These are phyloP conservation scores for Suhomyces kilbournensis DNA, from an alignment of 805 yeast genomes.

Conservation along the genomic window DNA sequence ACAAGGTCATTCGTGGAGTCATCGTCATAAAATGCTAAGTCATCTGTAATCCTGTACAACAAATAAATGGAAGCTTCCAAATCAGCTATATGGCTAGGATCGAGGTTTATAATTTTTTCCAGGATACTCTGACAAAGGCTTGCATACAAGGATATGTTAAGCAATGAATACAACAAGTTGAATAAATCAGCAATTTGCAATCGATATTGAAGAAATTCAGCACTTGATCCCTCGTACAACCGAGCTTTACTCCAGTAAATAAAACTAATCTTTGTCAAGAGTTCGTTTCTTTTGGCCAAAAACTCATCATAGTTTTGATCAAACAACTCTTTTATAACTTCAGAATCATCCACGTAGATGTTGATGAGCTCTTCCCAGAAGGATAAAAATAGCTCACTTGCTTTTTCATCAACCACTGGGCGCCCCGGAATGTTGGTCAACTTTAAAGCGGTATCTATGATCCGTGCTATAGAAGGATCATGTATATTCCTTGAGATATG, in stretches of 20 bases:
- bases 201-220: constrained; percentile 68
- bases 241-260: constrained; percentile 71
- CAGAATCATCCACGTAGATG: constrained; percentile 48
- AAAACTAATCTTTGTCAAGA: constrained; percentile 52
- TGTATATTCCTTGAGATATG: constrained; percentile 39
- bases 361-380: constrained; percentile 73
- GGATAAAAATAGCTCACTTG: constrained; percentile 50
- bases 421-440: constrained; percentile 55
- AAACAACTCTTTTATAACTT: constrained; percentile 14
- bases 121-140: constrained; percentile 39
- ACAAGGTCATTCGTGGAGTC: constrained; percentile 25
- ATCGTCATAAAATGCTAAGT: constrained; percentile 42
- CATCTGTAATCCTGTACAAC: constrained; percentile 53
- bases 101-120: constrained; percentile 12
- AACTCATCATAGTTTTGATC: constrained; percentile 14
- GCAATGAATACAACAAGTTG: constrained; percentile 64
- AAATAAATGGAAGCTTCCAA: constrained; percentile 64
- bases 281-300: constrained; percentile 14
- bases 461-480: constrained; percentile 31
- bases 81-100: constrained; percentile 25
- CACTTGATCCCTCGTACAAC: constrained; percentile 35
- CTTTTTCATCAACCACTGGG: constrained; percentile 58
- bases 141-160: constrained; percentile 51
- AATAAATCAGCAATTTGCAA: constrained; percentile 74
- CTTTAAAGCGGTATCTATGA: constrained; percentile 48